phyloP scores from a whole-genome alignment of 768 basidiomycete species.

The Pleurotus ostreatus region DNA sequence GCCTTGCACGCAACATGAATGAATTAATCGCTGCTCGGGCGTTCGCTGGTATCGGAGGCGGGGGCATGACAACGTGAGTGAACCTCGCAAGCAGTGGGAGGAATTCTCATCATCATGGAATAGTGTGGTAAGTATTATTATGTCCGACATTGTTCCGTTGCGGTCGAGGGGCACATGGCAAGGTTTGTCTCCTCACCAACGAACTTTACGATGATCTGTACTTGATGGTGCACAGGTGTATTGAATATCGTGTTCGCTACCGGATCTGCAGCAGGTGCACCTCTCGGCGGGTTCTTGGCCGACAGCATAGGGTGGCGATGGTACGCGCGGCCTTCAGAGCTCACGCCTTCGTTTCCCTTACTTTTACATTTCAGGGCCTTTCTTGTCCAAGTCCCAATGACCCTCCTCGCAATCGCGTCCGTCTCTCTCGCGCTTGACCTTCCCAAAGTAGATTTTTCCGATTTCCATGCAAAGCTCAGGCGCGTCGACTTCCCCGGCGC shows the following conservation, averaged over 20 bases:
- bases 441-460: slow-evolving; percentile 34
- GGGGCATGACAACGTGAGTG: slow-evolving; percentile 59
- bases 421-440: slow-evolving; percentile 55
- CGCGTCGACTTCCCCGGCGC: slow-evolving; percentile 65
- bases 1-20: slow-evolving; percentile 48
- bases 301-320: slow-evolving; percentile 70
- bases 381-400: slow-evolving; percentile 55
- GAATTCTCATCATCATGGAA: neutral
- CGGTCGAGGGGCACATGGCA: slow-evolving; percentile 68
- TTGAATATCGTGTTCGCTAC: slow-evolving; percentile 56
- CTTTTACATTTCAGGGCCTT: slow-evolving; percentile 39
- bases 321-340: slow-evolving; percentile 20
- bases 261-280: slow-evolving; percentile 58
- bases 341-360: neutral
- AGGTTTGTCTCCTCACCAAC: slow-evolving; percentile 28
- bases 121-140: slow-evolving; percentile 59
- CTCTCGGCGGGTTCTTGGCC: slow-evolving; percentile 57
- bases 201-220: neutral
- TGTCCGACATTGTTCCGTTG: slow-evolving; percentile 63
- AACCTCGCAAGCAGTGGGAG: too few species aligned
- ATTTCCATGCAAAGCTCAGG: slow-evolving; percentile 47
- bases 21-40: slow-evolving; percentile 51
- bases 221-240: slow-evolving; percentile 32
- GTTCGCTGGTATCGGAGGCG: slow-evolving; percentile 57
- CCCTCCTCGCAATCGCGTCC: slow-evolving; percentile 46